Base-by-base conservation (phyloP, 2,329 filamentous ascomycete species). In the Canariomyces notabilis region DNA sequence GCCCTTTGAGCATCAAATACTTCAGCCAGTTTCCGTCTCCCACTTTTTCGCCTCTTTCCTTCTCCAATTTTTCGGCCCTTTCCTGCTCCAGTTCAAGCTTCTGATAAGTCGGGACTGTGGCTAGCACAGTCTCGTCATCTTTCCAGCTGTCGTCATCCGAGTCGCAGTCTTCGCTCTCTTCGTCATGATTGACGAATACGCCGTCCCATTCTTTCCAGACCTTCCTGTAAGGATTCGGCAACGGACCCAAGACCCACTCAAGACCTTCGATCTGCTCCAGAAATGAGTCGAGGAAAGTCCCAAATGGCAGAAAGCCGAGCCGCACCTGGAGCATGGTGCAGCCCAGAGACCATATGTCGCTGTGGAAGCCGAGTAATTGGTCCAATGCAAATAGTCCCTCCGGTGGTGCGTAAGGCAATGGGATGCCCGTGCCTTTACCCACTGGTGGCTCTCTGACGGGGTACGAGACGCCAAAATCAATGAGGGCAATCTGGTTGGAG, bases 401-500 rank as follows among this genome's bases (percentile, higher is more conserved):
- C 1, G 48, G 54, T 1, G 48, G 18, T 1, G 39, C 36, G 9
- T 42, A 49, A 0, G 15, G 2, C 7, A 38, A 1, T 8, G 52
- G 47, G 6, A 53, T 53, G 2, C 42, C 48, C 2, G 31, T 31
- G 32, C 15, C 4, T 5, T n/a, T 14, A 4, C 11, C 22, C 5
- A 11, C 6, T 1, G 42, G 49, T 1, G 43, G 31, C 6, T 44
- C 14, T 5, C 32, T 18, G 12, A 22, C 9, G 16, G n/a, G 11
- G 38, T 52, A 54, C 1, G 53, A 41, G 9, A 53, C 44, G 7
- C 54, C 48, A 21, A 52, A 56, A 34, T 56, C 53, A 19, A 41
- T 37, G 15, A 56, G 34, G 3, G 46, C 46, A 6, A 52, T 32
- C 8, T 42, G 2, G 16, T 26, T 31, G 1, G 45, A 32, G 29